phyloP scores from a whole-genome alignment of 768 basidiomycete species.

The Tylopilus subfusipes region DNA sequence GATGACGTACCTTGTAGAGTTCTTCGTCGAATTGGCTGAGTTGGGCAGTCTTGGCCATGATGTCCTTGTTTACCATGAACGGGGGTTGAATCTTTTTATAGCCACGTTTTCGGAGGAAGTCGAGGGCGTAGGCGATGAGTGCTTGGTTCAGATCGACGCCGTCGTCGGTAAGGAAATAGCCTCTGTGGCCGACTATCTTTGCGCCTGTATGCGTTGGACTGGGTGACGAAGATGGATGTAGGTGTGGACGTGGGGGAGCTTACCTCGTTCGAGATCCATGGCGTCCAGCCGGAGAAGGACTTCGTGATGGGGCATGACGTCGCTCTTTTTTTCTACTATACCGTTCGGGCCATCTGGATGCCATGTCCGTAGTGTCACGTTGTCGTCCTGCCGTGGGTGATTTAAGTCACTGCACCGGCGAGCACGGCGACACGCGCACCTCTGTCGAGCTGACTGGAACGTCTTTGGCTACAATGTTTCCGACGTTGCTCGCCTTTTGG shows the following conservation, averaged over 20 bases:
- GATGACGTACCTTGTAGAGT: conserved; percentile 75
- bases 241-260: background rate
- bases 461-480: conserved; percentile 87
- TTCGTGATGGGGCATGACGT: conserved; percentile 96
- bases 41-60: conserved; percentile 98
- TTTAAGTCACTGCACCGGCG: background rate
- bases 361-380: conserved; percentile 76
- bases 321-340: conserved; percentile 66
- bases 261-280: conserved; percentile 95
- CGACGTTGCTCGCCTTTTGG: conserved; percentile 74
- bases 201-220: conserved; percentile 50
- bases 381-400: conserved; percentile 70
- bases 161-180: conserved; percentile 93
- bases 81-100: conserved; percentile 97
- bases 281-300: conserved; percentile 90
- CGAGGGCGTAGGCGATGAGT: conserved; percentile 88
- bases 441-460: conserved; percentile 87
- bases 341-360: conserved; percentile 74
- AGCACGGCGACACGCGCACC: conserved; percentile 38
- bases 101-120: conserved; percentile 76
- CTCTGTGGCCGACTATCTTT: conserved; percentile 93
- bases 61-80: conserved; percentile 97
- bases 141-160: conserved; percentile 98
- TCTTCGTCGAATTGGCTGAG: conserved; percentile 98
- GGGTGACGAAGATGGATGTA: conserved; percentile 2